These are phyloP conservation scores for Fusarium avenaceum DNA, from an alignment of 2,329 filamentous ascomycete species.

Conservation along the genomic window DNA sequence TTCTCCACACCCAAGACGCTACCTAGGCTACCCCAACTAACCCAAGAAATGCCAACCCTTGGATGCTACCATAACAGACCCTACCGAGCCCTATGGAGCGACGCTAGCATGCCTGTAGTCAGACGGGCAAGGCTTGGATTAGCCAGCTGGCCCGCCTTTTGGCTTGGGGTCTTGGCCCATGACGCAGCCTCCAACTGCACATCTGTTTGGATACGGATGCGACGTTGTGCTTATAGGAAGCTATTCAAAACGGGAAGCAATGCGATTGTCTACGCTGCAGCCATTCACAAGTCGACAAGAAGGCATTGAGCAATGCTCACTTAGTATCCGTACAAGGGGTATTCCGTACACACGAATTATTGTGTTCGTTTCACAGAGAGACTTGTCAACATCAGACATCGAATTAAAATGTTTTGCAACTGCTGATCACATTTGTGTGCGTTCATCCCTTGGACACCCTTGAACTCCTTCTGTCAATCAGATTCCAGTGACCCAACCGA, in stretches of 20 bases:
- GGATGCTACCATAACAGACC: slow-evolving; percentile 21
- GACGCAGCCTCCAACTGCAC: neutral
- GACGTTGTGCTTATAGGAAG: slow-evolving; percentile 22
- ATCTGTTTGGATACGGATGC: slow-evolving; percentile 17
- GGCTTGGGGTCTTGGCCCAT: neutral
- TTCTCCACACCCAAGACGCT: neutral
- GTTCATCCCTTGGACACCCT: slow-evolving; percentile 4
- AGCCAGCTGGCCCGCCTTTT: neutral
- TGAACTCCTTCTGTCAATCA: slow-evolving; percentile 16
- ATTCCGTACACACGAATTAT: slow-evolving; percentile 8
- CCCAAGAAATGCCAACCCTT: slow-evolving; percentile 21
- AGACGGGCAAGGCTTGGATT: slow-evolving; percentile 38
- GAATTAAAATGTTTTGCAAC: neutral
- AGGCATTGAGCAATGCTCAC: slow-evolving; percentile 1
- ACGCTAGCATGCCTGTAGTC: slow-evolving; percentile 37
- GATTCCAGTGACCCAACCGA: slow-evolving; percentile 25
- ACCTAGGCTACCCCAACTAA: slow-evolving; percentile 17
- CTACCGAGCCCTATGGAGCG: slow-evolving; percentile 35
- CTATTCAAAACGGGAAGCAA: slow-evolving; percentile 23
- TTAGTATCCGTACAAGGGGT: neutral
- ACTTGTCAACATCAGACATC: neutral
- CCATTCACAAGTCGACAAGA: slow-evolving; percentile 22
- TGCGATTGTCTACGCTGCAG: slow-evolving; percentile 2
- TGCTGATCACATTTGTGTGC: neutral
- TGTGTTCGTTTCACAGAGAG: slow-evolving; percentile 5